phyloP scores from a whole-genome alignment of 345 rosid genomes.

The Dipteronia sinensis region DNA sequence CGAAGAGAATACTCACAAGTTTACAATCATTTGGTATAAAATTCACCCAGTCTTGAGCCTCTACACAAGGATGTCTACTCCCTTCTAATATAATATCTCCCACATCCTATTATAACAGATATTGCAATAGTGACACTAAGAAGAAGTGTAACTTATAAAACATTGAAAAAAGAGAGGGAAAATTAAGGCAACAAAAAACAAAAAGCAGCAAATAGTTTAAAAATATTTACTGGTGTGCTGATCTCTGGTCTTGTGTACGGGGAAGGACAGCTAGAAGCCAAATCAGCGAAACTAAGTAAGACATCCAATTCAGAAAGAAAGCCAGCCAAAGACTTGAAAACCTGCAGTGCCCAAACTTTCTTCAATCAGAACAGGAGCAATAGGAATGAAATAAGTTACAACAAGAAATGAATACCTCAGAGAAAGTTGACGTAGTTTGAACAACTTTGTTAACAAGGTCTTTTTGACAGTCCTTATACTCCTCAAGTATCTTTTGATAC shows the following conservation, averaged over 20 bases:
- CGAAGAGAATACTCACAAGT: constrained; percentile 62
- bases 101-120: constrained; percentile 53
- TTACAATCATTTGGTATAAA: constrained; percentile 97
- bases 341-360: constrained; percentile 49
- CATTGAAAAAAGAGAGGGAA: background rate
- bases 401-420: constrained; percentile 58
- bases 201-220: constrained; percentile 18
- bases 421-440: constrained; percentile 76
- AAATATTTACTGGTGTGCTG: constrained; percentile 61
- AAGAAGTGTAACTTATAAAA: constrained; percentile 10
- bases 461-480: constrained; percentile 77
- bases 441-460: constrained; percentile 83
- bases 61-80: constrained; percentile 97
- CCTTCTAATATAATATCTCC: constrained; percentile 89
- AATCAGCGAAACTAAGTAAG: constrained; percentile 92
- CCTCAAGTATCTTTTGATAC: constrained; percentile 83
- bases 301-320: constrained; percentile 91
- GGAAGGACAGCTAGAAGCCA: constrained; percentile 90
- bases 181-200: constrained; percentile 18
- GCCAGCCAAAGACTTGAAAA: constrained; percentile 72
- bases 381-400: constrained; percentile 10
- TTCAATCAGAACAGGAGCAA: constrained; percentile 16
- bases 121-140: constrained; percentile 3
- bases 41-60: constrained; percentile 99
- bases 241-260: constrained; percentile 91